Evolutionary conservation across 2,329 filamentous ascomycete species (phyloP).

Genomic region (Cryphonectria radicalis): DNA sequence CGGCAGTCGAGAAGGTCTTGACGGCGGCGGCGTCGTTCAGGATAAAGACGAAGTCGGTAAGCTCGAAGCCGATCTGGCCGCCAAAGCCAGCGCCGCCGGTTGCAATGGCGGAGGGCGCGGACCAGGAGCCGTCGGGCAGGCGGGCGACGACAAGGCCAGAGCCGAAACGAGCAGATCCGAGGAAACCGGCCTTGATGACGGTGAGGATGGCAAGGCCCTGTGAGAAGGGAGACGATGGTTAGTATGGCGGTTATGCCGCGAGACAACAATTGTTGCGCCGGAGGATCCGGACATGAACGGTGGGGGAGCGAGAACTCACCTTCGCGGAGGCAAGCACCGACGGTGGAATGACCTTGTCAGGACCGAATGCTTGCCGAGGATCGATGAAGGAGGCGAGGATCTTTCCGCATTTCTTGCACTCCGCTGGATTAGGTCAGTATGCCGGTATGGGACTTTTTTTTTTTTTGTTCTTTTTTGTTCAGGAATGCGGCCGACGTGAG

Average conservation of each 20-base stretch:
- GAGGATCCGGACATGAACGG: not conserved
- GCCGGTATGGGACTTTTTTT: not conserved
- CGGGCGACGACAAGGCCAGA: slow-evolving; percentile 82
- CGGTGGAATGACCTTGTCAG: slow-evolving; percentile 96
- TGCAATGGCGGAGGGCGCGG: slow-evolving; percentile 79
- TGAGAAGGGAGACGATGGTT: slow-evolving; percentile 13
- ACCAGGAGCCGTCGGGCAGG: slow-evolving; percentile 78
- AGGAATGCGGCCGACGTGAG: slow-evolving; percentile 16
- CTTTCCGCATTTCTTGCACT: slow-evolving; percentile 96
- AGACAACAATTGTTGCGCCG: not conserved
- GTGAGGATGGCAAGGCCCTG: slow-evolving; percentile 83
- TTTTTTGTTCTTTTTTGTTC: too few species aligned
- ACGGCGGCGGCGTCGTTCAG: slow-evolving; percentile 90
- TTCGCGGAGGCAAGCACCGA: slow-evolving; percentile 89
- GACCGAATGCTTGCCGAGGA: slow-evolving; percentile 88
- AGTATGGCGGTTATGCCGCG: slow-evolving; percentile 1
- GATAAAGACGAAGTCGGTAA: slow-evolving; percentile 97
- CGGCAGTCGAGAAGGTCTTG: slow-evolving; percentile 90
- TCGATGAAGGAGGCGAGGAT: slow-evolving; percentile 95
- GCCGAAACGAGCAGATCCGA: slow-evolving; percentile 80
- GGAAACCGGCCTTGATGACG: slow-evolving; percentile 84
- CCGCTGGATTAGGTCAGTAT: slow-evolving; percentile 61
- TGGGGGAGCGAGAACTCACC: slow-evolving; percentile 49
- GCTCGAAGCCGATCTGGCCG: slow-evolving; percentile 84
- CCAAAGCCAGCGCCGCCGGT: slow-evolving; percentile 83